A percentile compares a stretch with the other conserved stretches of the same genome.
phyloP scores from a whole-genome alignment of 805 yeast species.

The Candida loeiensis region DNA sequence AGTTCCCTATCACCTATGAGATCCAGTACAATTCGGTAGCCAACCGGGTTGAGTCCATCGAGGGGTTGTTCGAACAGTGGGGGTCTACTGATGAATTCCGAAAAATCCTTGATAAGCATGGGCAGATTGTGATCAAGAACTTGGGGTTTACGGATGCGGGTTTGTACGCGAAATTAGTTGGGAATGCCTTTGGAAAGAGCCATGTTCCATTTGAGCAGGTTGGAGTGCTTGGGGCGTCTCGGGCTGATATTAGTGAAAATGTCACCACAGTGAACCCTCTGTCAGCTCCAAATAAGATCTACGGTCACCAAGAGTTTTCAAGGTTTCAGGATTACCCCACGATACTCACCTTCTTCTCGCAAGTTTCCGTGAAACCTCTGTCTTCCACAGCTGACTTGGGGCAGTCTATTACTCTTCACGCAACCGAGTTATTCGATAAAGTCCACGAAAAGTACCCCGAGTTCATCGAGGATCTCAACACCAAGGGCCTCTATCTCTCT shows the following conservation, averaged over 20 bases:
- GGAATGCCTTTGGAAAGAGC: conserved; percentile 3
- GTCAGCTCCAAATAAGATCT: conserved; percentile 9
- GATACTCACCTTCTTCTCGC: conserved; percentile 19
- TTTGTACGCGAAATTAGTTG: conserved; percentile 8
- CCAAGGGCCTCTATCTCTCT: conserved; percentile 12
- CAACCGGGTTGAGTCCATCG: neutral
- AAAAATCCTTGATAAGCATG: conserved; percentile 7
- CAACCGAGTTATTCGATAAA: conserved; percentile 18
- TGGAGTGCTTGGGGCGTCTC: conserved; percentile 10
- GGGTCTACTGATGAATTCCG: conserved; percentile 7
- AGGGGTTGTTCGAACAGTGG: conserved; percentile 6
- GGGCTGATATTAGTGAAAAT: conserved; percentile 7
- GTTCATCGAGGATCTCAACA: conserved; percentile 14
- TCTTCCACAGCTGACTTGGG: conserved; percentile 14
- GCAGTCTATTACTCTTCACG: conserved; percentile 19
- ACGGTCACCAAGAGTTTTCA: conserved; percentile 22
- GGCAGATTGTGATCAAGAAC: conserved; percentile 9
- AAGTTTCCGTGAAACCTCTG: conserved; percentile 4
- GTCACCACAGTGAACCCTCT: conserved; percentile 11
- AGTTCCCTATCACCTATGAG: conserved; percentile 5
- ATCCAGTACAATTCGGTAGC: neutral
- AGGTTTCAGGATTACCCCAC: conserved; percentile 19
- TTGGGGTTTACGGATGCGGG: conserved; percentile 8
- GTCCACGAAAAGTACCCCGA: conserved; percentile 18
- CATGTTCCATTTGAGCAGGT: conserved; percentile 10